phyloP scores from a whole-genome alignment of 371 early-diverging fungal genomes.

The Thermomucor indicae-seudaticae region DNA sequence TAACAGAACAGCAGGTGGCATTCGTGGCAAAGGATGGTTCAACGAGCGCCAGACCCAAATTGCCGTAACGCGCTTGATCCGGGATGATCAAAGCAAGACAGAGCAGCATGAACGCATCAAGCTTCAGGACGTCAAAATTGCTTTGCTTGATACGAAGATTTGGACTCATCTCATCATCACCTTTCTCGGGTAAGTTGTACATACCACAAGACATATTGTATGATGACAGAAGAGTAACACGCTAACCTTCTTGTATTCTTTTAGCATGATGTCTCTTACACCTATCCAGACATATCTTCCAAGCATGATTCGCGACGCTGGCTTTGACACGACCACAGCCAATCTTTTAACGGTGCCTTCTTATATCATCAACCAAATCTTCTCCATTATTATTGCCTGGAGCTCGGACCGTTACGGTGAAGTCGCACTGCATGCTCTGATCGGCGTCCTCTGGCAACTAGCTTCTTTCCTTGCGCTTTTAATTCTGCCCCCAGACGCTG shows the following conservation, averaged over 20 bases:
- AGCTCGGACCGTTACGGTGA: constrained; percentile 42
- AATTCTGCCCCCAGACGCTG: constrained; percentile 32
- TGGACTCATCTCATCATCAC: constrained; percentile 36
- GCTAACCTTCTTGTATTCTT: neutral
- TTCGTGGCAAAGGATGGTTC: constrained; percentile 29
- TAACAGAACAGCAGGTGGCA: constrained; percentile 24
- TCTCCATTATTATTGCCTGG: constrained; percentile 39
- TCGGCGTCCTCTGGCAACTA: constrained; percentile 33
- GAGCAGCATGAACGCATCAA: constrained; percentile 26
- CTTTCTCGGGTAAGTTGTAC: constrained; percentile 14
- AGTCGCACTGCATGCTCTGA: constrained; percentile 35
- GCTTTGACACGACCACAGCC: constrained; percentile 39
- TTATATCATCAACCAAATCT: constrained; percentile 33
- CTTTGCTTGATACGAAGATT: constrained; percentile 33
- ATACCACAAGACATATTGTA: neutral
- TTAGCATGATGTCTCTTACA: constrained; percentile 31
- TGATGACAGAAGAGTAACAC: too few relatives aligned
- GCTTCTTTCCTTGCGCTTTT: constrained; percentile 36
- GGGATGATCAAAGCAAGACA: constrained; percentile 46
- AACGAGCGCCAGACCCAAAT: constrained; percentile 26
- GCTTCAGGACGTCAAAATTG: constrained; percentile 2
- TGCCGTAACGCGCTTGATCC: constrained; percentile 51
- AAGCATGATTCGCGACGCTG: constrained; percentile 42
- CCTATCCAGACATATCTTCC: constrained; percentile 47
- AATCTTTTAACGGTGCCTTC: constrained; percentile 53